Percentiles rank a stretch among this genome's conserved stretches.
Evolutionary conservation across 306 rosid genomes (phyloP).

Genomic region (Fragaria vesca): DNA sequence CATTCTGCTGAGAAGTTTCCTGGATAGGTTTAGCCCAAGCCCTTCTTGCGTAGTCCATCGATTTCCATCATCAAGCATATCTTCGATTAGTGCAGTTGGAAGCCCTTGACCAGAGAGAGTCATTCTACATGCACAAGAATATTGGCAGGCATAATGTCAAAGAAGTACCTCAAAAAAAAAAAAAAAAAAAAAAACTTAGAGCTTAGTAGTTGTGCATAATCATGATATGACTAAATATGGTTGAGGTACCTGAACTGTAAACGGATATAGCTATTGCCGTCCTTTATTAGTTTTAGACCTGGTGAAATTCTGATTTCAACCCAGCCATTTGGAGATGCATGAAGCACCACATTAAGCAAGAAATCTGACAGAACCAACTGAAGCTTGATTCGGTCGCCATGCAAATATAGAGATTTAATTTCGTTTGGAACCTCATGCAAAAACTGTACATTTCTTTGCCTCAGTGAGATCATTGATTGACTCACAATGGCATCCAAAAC

Average conservation of each 20-base stretch:
- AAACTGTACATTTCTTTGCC: conserved; percentile 56
- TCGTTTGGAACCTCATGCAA: conserved; percentile 68
- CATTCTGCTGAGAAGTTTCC: conserved; percentile 69
- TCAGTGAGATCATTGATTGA: conserved; percentile 65
- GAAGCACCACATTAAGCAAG: conserved; percentile 54
- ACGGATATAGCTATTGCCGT: conserved; percentile 49
- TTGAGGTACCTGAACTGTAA: conserved; percentile 64
- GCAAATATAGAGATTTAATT: conserved; percentile 51
- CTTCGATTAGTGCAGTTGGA: conserved; percentile 52
- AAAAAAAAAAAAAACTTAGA: not conserved
- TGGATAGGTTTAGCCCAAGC: conserved; percentile 55
- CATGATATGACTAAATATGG: not conserved
- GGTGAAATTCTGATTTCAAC: conserved; percentile 66
- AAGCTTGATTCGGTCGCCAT: conserved; percentile 76
- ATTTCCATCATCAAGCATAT: conserved; percentile 62
- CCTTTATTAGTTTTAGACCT: conserved; percentile 53
- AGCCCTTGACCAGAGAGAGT: conserved; percentile 70
- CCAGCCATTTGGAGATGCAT: conserved; percentile 63
- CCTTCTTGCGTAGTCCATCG: conserved; percentile 70
- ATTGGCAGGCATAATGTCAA: not conserved
- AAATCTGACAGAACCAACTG: conserved; percentile 75
- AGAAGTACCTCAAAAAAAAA: not conserved
- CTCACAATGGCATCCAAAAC: conserved; percentile 69
- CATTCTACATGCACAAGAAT: conserved; percentile 50
- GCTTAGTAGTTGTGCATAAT: not conserved